phyloP scores from a whole-genome alignment of 1,284 basidiomycete genomes.

The Boletus chippewaensis region DNA sequence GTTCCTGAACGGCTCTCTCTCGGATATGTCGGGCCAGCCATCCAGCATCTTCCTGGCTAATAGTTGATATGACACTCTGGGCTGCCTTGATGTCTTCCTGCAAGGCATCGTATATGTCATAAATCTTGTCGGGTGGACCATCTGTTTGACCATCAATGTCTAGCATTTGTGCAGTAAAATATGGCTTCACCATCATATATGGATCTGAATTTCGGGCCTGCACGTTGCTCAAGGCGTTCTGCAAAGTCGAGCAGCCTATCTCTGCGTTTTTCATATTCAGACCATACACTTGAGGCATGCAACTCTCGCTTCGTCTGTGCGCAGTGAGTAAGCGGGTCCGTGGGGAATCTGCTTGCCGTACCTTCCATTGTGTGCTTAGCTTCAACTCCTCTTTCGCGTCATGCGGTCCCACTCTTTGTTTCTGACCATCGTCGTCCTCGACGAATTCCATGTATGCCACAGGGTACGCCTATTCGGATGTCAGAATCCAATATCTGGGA shows the following conservation, averaged over 20 bases:
- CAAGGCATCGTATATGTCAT: constrained; percentile 55
- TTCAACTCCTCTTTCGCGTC: constrained; percentile 63
- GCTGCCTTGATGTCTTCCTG: constrained; percentile 49
- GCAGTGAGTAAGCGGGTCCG: constrained; percentile 7
- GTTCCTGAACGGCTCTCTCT: constrained; percentile 45
- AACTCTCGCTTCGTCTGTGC: constrained; percentile 46
- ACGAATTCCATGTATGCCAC: constrained; percentile 59
- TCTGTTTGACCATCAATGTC: constrained; percentile 32
- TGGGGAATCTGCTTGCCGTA: constrained; percentile 32
- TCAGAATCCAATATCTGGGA: constrained; percentile 7
- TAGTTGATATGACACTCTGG: constrained; percentile 37
- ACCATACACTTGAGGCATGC: constrained; percentile 48
- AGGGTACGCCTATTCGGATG: constrained; percentile 45
- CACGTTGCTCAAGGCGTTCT: constrained; percentile 51
- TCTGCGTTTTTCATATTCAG: constrained; percentile 49
- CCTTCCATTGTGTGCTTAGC: constrained; percentile 64
- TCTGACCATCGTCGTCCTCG: constrained; percentile 48
- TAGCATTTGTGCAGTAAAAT: neutral
- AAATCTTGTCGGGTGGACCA: constrained; percentile 50
- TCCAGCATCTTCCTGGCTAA: constrained; percentile 46
- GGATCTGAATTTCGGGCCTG: constrained; percentile 38
- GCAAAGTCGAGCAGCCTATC: constrained; percentile 45
- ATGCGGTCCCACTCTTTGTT: constrained; percentile 52
- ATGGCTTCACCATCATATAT: constrained; percentile 40
- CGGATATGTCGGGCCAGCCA: constrained; percentile 58